A percentile compares a stretch with the other conserved stretches of the same genome.
Evolutionary conservation across 75 land plant genomes (phyloP).

Genomic region (Larix kaempferi): DNA sequence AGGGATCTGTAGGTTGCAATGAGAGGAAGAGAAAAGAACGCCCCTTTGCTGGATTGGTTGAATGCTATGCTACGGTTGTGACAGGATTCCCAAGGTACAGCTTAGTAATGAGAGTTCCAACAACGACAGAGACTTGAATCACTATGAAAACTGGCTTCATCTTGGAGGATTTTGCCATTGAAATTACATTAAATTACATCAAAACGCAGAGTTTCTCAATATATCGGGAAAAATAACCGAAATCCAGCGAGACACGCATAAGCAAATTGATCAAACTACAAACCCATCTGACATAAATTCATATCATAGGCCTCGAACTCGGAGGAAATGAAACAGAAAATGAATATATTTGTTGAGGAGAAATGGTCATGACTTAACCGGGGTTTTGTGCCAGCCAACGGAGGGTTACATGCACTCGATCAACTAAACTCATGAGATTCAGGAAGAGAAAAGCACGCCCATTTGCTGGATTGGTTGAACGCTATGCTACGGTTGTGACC

Average conservation of each 20-base stretch:
- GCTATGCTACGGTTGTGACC: too few relatives aligned
- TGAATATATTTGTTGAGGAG: not conserved
- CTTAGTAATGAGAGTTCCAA: constrained; percentile 23
- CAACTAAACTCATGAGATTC: not conserved
- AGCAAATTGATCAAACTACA: not conserved
- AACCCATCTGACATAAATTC: not conserved
- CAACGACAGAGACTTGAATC: constrained; percentile 17
- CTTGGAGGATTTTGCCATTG: not conserved
- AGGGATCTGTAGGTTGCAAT: too few relatives aligned
- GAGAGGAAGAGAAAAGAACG: too few relatives aligned
- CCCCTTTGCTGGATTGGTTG: too few relatives aligned
- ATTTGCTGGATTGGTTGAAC: too few relatives aligned
- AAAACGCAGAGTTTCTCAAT: too few relatives aligned
- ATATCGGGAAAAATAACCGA: too few relatives aligned
- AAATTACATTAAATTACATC: not conserved
- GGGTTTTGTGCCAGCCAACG: not conserved
- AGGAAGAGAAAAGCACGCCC: too few relatives aligned
- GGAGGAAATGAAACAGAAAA: not conserved
- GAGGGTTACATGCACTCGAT: not conserved
- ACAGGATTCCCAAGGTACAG: constrained; percentile 38
- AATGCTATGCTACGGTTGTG: too few relatives aligned
- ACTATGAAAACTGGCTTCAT: constrained; percentile 48
- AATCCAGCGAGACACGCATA: too few relatives aligned
- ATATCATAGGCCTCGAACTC: not conserved
- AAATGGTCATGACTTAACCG: not conserved